Base-by-base conservation (phyloP, 805 yeast species). In the Candida xiaguanensis region DNA sequence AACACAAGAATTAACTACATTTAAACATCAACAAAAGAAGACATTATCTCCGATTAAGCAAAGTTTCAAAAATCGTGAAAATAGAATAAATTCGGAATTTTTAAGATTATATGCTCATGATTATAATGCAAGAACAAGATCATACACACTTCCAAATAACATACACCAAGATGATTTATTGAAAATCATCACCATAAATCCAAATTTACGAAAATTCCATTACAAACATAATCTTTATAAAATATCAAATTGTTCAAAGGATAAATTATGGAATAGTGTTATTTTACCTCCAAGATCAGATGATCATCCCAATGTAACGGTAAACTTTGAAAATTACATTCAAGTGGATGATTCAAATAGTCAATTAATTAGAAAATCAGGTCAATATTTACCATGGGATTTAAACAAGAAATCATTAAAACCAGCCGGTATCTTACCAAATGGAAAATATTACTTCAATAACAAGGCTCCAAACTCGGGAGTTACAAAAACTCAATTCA, bases 231-330 rank as follows among this genome's bases (percentile, higher is more conserved):
- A 61, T 40, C 39, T 59, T 12, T 48, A 48, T 33, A 65, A 60
- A 34, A 47, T 76, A 16, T 74, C 75, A 1, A 51, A 63, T 7
- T 40, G 65, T 13, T 65, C 77, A 3, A 59, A 77, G 39, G 77
- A 75, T 32, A 71, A 75, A 49, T 54, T 78, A 33, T 77, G 81
- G 81, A 62, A 65, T 26, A 66, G 63, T 36, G 79, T 78, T 12
- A 64, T 78, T 4, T 52, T 79, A 23, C 70, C 74, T 3, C 81
- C 83, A 17, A 59, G 82, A 31, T 41, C 45, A 1, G 85, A 78
- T 46, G 43, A 49, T 1, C 43, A 52, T 8, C 67, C 66, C 1
- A 17, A 32, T 6, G 18, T 28, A 11, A 27, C 39, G 16, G 50
- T 64, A 9, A 55, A 58, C 42, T 40, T 45, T 31, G 41, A 46